Evolutionary conservation across 208 protist genomes (phyloP).

Genomic region (Trypanosoma congolense): DNA sequence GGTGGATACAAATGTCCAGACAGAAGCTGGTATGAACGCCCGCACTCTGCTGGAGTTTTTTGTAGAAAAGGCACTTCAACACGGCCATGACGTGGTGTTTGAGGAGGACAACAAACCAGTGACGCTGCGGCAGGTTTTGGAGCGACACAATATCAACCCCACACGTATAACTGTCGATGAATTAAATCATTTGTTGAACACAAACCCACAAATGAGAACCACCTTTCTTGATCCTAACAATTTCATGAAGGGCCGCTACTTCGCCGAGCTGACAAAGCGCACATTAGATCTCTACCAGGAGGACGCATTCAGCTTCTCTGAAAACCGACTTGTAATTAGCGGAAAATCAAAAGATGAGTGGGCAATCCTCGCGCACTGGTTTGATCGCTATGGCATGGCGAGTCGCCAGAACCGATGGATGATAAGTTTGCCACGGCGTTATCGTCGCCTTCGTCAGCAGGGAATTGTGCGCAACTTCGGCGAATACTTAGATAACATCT

Average conservation of each 20-base stretch:
- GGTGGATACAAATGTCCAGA: conserved; percentile 90
- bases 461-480: conserved; percentile 89
- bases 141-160: conserved; percentile 70
- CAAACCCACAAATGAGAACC: conserved; percentile 52
- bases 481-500: conserved; percentile 95
- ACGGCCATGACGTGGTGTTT: conserved; percentile 86
- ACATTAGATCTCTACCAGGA: conserved; percentile 79
- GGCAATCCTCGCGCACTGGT: conserved; percentile 94
- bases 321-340: conserved; percentile 79
- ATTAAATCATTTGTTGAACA: conserved; percentile 75
- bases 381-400: conserved; percentile 93
- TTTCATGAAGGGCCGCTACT: conserved; percentile 91
- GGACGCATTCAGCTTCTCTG: conserved; percentile 82
- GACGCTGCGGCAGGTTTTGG: conserved; percentile 72
- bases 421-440: conserved; percentile 92
- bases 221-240: conserved; percentile 84
- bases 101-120: conserved; percentile 74
- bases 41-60: conserved; percentile 88
- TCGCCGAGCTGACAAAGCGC: conserved; percentile 87
- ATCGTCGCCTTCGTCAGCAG: conserved; percentile 75
- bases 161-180: conserved; percentile 81
- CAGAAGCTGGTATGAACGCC: conserved; percentile 79
- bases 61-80: conserved; percentile 82
- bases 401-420: conserved; percentile 96
- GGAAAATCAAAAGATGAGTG: conserved; percentile 89